Evolutionary conservation across 208 protist genomes (phyloP).

Genomic region (Novymonas esmeraldas): DNA sequence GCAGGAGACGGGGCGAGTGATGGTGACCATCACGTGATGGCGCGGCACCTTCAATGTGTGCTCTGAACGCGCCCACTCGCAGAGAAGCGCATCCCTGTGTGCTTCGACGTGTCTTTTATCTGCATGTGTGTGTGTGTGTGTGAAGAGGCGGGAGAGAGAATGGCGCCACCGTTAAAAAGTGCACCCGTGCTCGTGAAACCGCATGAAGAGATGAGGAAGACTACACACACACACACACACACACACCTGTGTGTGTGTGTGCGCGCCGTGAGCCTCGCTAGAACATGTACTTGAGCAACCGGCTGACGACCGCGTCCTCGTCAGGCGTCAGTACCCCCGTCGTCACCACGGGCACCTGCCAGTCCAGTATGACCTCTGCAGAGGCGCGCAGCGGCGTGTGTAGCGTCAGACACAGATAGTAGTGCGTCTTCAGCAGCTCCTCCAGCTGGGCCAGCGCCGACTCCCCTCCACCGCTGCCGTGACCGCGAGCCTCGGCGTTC

Average conservation of each 20-base stretch:
- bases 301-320: slow-evolving; percentile 54
- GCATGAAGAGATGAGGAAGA: too few species aligned
- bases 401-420: slow-evolving; percentile 73
- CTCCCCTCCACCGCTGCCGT: slow-evolving; percentile 18
- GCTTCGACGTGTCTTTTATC: too few species aligned
- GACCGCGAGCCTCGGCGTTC: slow-evolving; percentile 32
- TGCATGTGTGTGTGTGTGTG: too few species aligned
- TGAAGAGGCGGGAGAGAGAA: background rate
- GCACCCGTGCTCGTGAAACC: too few species aligned
- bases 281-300: slow-evolving; percentile 75
- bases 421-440: slow-evolving; percentile 46
- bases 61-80: too few species aligned
- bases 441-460: slow-evolving; percentile 12
- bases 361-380: slow-evolving; percentile 80
- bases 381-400: slow-evolving; percentile 48
- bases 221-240: too few species aligned
- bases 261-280: slow-evolving; percentile 17
- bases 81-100: too few species aligned
- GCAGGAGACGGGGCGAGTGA: too few species aligned
- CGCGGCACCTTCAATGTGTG: too few species aligned
- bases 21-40: too few species aligned
- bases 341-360: slow-evolving; percentile 42
- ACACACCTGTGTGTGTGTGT: background rate
- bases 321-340: slow-evolving; percentile 43
- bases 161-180: too few species aligned